These are phyloP conservation scores for Calonectria naviculata DNA, from an alignment of 2,329 filamentous ascomycete species.

Conservation along the genomic window DNA sequence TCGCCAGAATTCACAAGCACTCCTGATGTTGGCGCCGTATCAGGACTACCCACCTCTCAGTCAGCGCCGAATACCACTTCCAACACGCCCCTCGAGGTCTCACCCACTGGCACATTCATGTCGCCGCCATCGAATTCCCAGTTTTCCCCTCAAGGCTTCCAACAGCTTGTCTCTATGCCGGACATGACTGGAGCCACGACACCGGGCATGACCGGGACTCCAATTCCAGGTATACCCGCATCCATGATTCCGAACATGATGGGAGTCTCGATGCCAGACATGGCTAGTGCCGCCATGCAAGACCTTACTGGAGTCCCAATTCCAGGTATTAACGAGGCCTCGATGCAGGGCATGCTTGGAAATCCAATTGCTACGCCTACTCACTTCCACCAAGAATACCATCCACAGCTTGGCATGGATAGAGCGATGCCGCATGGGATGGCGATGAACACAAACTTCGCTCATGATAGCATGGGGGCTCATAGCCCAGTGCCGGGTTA, in stretches of 20 bases:
- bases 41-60: background rate
- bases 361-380: background rate
- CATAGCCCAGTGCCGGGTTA: background rate
- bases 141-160: background rate
- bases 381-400: background rate
- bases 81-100: constrained; percentile 9
- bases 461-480: background rate
- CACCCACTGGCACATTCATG: constrained; percentile 4
- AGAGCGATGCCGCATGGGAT: background rate
- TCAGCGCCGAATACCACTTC: background rate
- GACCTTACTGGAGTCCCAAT: background rate
- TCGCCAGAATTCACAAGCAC: background rate
- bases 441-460: background rate
- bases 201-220: background rate
- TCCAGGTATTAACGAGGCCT: background rate
- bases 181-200: background rate
- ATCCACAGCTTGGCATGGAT: background rate
- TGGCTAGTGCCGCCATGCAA: background rate
- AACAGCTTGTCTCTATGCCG: background rate
- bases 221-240: background rate
- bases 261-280: background rate
- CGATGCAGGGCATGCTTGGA: background rate
- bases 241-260: background rate
- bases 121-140: constrained; percentile 1
- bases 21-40: background rate